A percentile compares a stretch with the other conserved stretches of the same genome.
Conservation (phyloP, 2,329 filamentous ascomycete species). For the Raffaelea arxii region DNA sequence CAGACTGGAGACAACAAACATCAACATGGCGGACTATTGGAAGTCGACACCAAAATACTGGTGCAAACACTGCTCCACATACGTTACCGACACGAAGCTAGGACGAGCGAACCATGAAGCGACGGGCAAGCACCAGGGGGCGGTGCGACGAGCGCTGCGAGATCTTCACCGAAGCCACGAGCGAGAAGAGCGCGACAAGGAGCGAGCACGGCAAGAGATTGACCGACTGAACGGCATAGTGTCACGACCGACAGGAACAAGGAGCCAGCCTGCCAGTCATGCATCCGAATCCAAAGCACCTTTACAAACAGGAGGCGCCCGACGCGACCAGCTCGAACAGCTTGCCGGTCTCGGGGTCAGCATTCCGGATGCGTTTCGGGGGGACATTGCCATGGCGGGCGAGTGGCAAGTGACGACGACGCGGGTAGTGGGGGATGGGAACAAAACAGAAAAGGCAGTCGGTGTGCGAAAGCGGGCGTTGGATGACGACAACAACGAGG, state of each 20-base stretch:
- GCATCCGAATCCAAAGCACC: background rate
- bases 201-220: constrained; percentile 74
- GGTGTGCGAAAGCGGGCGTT: constrained; percentile 11
- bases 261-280: constrained; percentile 9
- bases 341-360: constrained; percentile 78
- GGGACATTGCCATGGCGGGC: constrained; percentile 77
- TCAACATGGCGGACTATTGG: constrained; percentile 99
- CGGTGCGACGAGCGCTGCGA: constrained; percentile 65
- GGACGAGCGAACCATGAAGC: constrained; percentile 85
- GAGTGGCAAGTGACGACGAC: constrained; percentile 73
- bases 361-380: constrained; percentile 67
- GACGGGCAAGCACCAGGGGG: constrained; percentile 73
- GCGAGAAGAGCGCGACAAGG: constrained; percentile 68
- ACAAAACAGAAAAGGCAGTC: constrained; percentile 11
- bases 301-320: constrained; percentile 16
- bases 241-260: background rate
- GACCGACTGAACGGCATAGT: constrained; percentile 76
- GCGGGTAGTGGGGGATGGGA: constrained; percentile 38
- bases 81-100: constrained; percentile 84
- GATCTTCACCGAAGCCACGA: constrained; percentile 43
- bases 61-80: constrained; percentile 94
- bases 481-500: constrained; percentile 24
- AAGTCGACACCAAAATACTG: constrained; percentile 96
- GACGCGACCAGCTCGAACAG: constrained; percentile 64
- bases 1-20: no score